Conservation (phyloP, 2,329 filamentous ascomycete genomes). For the Purpureocillium takamizusanense region DNA sequence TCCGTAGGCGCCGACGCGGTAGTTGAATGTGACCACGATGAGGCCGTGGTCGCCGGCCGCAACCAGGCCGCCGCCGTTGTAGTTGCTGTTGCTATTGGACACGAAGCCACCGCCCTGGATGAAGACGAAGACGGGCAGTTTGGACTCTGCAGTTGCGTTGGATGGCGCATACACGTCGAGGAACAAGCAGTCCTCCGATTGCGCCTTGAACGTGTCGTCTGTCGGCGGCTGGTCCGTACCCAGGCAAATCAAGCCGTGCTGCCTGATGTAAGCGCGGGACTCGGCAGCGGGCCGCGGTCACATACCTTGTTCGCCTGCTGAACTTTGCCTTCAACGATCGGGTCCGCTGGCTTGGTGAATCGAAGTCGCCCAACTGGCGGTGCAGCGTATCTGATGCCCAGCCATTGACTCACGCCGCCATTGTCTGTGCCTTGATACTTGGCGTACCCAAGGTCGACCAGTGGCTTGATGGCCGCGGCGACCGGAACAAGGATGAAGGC, state of each 20-base stretch:
- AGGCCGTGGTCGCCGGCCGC: constrained; percentile 44
- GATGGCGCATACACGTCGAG: constrained; percentile 50
- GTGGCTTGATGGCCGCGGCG: background rate
- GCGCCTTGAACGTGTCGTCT: background rate
- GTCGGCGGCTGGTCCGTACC: background rate
- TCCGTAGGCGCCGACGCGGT: constrained; percentile 61
- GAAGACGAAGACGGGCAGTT: constrained; percentile 48
- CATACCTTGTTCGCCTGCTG: too few species aligned
- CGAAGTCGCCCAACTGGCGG: constrained; percentile 52
- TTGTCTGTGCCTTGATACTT: constrained; percentile 45
- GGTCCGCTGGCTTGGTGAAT: constrained; percentile 56
- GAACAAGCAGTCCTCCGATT: constrained; percentile 54
- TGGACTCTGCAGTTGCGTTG: constrained; percentile 31
- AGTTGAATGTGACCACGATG: constrained; percentile 60
- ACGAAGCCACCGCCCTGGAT: constrained; percentile 49
- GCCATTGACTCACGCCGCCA: constrained; percentile 54
- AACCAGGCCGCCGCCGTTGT: constrained; percentile 45
- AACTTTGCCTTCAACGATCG: constrained; percentile 14
- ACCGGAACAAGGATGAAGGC: too few species aligned
- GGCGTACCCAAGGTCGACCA: constrained; percentile 54
- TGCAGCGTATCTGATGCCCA: constrained; percentile 63
- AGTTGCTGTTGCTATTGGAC: constrained; percentile 29
- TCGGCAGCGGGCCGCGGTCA: constrained; percentile 4
- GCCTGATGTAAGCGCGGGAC: background rate
- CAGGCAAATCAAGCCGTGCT: constrained; percentile 2